These are phyloP conservation scores for Grammothele lineata DNA, from an alignment of 768 basidiomycete species.

Conservation along the genomic window DNA sequence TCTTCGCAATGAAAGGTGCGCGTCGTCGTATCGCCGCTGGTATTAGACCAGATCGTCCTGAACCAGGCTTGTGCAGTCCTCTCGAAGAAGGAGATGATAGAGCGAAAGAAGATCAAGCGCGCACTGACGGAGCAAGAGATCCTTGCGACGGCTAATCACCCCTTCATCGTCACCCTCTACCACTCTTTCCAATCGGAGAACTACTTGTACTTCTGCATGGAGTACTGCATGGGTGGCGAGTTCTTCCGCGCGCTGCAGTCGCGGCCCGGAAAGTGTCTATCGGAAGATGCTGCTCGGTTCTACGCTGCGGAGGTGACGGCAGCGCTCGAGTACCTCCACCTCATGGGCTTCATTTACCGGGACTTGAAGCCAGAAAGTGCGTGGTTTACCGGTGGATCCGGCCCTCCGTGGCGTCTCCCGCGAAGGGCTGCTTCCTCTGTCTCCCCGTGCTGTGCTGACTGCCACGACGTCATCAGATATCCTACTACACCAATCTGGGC, in stretches of 20 bases:
- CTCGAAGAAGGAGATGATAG: constrained; percentile 99
- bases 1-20: constrained; percentile 99
- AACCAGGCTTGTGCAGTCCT: constrained; percentile 59
- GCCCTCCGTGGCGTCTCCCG: constrained; percentile 5
- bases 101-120: constrained; percentile 98
- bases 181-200: constrained; percentile 99
- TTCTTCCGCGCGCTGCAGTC: constrained; percentile 98
- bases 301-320: constrained; percentile 99
- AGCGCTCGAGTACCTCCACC: constrained; percentile 95
- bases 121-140: constrained; percentile 99
- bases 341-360: constrained; percentile 99
- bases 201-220: constrained; percentile 98
- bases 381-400: constrained; percentile 29
- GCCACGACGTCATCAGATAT: constrained; percentile 61
- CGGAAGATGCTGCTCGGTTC: constrained; percentile 94
- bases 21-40: constrained; percentile 27
- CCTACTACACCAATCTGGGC: constrained; percentile 93
- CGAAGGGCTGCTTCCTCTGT: constrained; percentile 4
- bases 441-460: constrained; percentile 9
- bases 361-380: constrained; percentile 99
- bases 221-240: constrained; percentile 99
- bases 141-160: constrained; percentile 96
- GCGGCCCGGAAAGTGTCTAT: constrained; percentile 92
- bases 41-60: constrained; percentile 29
- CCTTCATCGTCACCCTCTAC: constrained; percentile 98